Evolutionary conservation across 805 yeast genomes (phyloP).

Genomic region (Priceomyces carsonii): DNA sequence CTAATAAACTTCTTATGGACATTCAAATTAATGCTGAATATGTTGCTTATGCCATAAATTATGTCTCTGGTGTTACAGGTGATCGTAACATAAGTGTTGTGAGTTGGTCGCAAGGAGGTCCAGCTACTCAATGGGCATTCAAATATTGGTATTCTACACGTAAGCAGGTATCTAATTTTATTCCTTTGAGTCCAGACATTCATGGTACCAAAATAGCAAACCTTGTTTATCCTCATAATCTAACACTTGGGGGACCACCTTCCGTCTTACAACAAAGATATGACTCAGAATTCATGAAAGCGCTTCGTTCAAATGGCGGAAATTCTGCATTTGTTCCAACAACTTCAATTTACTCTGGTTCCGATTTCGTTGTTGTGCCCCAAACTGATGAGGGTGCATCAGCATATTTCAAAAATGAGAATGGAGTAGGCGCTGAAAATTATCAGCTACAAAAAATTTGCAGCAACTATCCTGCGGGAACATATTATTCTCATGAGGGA

Average conservation of each 20-base stretch:
- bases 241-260: slow-evolving; percentile 19
- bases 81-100: slow-evolving; percentile 4
- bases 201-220: slow-evolving; percentile 52
- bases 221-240: slow-evolving; percentile 26
- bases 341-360: slow-evolving; percentile 6
- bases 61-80: slow-evolving; percentile 5
- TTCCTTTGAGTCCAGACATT: slow-evolving; percentile 16
- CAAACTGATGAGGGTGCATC: slow-evolving; percentile 3
- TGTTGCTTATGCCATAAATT: slow-evolving; percentile 6
- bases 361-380: slow-evolving; percentile 4
- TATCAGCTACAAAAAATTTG: slow-evolving; percentile 3
- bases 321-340: slow-evolving; percentile 7
- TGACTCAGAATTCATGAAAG: slow-evolving; percentile 2
- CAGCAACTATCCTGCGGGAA: slow-evolving; percentile 5
- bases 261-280: slow-evolving; percentile 4
- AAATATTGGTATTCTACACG: slow-evolving; percentile 5
- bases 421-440: slow-evolving; percentile 1
- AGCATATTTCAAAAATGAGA: slow-evolving; percentile 2
- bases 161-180: slow-evolving; percentile 3
- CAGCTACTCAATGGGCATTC: slow-evolving; percentile 5
- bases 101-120: slow-evolving; percentile 7
- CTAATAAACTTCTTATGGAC: slow-evolving; percentile 2
- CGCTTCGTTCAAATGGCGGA: slow-evolving; percentile 4
- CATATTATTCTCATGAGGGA: slow-evolving; percentile 6
- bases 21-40: slow-evolving; percentile 4